A percentile compares a stretch with the other conserved stretches of the same genome.
These are phyloP conservation scores for Boletus mariae DNA, from an alignment of 1,284 basidiomycete species.

Conservation along the genomic window DNA sequence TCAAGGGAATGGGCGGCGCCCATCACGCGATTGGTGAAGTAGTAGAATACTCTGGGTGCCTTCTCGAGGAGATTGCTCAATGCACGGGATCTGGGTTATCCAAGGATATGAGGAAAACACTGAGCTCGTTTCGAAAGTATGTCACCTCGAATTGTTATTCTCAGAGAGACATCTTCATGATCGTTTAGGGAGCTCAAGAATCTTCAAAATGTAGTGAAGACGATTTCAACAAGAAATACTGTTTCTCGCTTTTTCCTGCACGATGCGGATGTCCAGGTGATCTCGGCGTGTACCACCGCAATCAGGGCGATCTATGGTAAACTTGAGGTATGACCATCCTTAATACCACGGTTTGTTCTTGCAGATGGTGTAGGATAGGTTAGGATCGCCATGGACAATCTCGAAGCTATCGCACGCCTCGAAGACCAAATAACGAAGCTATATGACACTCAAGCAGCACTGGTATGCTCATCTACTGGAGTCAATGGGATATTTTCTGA, in stretches of 20 bases:
- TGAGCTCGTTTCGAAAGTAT: constrained; percentile 9
- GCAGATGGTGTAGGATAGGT: neutral
- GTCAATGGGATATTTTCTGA: neutral
- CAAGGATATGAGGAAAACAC: neutral
- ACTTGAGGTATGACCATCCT: constrained; percentile 10
- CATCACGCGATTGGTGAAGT: constrained; percentile 18
- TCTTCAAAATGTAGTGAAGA: constrained; percentile 11
- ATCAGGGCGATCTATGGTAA: constrained; percentile 13
- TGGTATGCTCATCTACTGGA: constrained; percentile 1
- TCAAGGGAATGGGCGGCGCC: constrained; percentile 14
- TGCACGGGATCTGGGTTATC: neutral
- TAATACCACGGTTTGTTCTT: neutral
- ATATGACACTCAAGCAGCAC: neutral
- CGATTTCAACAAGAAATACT: constrained; percentile 6
- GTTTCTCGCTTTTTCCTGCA: constrained; percentile 12
- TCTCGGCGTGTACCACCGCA: constrained; percentile 8
- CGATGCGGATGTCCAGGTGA: constrained; percentile 11
- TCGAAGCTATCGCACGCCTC: constrained; percentile 10
- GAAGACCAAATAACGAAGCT: constrained; percentile 9
- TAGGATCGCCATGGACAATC: constrained; percentile 7
- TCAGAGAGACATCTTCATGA: neutral
- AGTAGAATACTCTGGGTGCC: constrained; percentile 15
- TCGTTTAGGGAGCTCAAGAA: constrained; percentile 12
- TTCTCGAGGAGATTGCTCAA: constrained; percentile 14
- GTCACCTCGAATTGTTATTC: neutral